Evolutionary conservation across 257 asterid genomes (phyloP).

Genomic region (Vinca minor): DNA sequence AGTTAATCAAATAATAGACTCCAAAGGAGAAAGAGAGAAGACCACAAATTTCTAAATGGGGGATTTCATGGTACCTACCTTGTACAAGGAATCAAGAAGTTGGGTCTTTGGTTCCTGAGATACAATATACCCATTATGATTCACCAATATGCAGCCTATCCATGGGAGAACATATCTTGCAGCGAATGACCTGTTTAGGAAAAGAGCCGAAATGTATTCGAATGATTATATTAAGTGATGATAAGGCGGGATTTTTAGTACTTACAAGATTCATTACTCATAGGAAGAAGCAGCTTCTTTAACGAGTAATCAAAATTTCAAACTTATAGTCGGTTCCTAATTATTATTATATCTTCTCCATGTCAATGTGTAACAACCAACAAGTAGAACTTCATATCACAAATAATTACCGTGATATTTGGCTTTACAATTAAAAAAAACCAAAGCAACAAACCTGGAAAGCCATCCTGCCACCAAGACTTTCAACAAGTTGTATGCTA

Average conservation of each 20-base stretch:
- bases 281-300: background rate
- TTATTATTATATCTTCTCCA: background rate
- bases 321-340: background rate
- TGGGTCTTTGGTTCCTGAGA: constrained; percentile 47
- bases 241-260: background rate
- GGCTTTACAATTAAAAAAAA: constrained; percentile 6
- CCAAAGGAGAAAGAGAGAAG: background rate
- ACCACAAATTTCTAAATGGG: background rate
- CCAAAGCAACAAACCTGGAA: constrained; percentile 72
- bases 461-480: constrained; percentile 60
- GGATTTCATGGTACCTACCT: constrained; percentile 38
- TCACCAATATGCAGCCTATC: constrained; percentile 61
- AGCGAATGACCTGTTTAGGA: constrained; percentile 40
- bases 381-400: background rate
- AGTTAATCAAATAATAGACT: background rate
- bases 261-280: background rate
- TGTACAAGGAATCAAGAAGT: constrained; percentile 61
- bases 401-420: background rate
- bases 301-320: background rate
- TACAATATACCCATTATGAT: constrained; percentile 50
- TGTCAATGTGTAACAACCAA: background rate
- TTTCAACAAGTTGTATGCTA: constrained; percentile 50
- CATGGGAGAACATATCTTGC: constrained; percentile 67
- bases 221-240: background rate
- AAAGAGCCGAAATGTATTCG: constrained; percentile 15